Evolutionary conservation across 2,329 filamentous ascomycete species (phyloP).

Genomic region (Penicillium sp.): DNA sequence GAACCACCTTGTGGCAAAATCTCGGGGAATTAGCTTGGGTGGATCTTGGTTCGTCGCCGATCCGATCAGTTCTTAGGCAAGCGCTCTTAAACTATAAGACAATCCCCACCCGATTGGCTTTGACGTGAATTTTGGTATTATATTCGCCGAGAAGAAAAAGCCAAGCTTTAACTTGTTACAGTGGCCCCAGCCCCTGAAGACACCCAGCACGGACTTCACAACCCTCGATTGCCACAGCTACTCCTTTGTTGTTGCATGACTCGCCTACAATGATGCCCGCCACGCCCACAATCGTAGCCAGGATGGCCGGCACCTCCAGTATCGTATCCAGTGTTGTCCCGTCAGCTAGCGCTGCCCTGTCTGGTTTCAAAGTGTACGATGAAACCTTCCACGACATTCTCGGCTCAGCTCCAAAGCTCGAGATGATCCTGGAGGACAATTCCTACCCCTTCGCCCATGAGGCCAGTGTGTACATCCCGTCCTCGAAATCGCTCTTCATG

Average conservation of each 20-base stretch:
- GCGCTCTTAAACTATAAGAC: background rate
- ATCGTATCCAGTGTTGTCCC: no score
- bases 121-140: slow-evolving; percentile 2
- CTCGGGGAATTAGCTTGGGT: slow-evolving; percentile 4
- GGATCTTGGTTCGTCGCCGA: slow-evolving; percentile 5
- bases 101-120: background rate
- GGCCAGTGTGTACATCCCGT: slow-evolving; percentile 42
- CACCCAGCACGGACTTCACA: background rate
- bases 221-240: background rate
- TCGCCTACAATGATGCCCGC: no score
- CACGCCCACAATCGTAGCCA: background rate
- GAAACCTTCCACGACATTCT: slow-evolving; percentile 32
- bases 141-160: background rate
- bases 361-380: slow-evolving; percentile 23
- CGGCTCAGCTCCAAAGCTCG: slow-evolving; percentile 36
- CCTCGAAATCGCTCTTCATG: slow-evolving; percentile 37
- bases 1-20: slow-evolving; percentile 4
- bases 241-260: background rate
- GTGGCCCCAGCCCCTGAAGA: background rate
- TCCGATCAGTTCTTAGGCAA: slow-evolving; percentile 5
- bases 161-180: background rate
- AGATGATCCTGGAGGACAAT: slow-evolving; percentile 40
- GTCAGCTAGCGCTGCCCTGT: slow-evolving; percentile 12
- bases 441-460: slow-evolving; percentile 52
- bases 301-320: slow-evolving; percentile 1